These are phyloP conservation scores for Achlya hypogyna DNA, from an alignment of 352 stramenopile species.

Conservation along the genomic window DNA sequence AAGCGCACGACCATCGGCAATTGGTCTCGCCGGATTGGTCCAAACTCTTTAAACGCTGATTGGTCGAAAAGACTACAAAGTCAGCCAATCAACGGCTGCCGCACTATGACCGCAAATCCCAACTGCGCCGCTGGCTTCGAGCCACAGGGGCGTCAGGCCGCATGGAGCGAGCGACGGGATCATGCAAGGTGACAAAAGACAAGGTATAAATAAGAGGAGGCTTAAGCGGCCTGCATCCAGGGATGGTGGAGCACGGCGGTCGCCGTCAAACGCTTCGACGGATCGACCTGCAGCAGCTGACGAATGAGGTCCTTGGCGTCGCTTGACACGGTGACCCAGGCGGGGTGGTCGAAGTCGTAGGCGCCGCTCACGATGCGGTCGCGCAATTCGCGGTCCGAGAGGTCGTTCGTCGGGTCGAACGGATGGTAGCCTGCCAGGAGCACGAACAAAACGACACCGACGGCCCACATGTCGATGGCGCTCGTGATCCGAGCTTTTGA, in stretches of 20 bases:
- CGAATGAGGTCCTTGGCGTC: conserved; percentile 94
- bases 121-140: no score
- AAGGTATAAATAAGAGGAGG: neutral
- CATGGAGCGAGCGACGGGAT: no score
- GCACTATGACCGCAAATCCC: no score
- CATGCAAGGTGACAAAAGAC: no score
- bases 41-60: neutral
- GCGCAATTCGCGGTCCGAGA: conserved; percentile 33
- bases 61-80: neutral
- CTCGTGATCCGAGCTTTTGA: conserved; percentile 21
- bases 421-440: conserved; percentile 41
- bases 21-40: neutral
- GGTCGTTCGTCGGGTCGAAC: conserved; percentile 47
- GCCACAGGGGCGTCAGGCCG: no score
- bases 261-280: conserved; percentile 54
- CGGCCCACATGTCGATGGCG: conserved; percentile 47
- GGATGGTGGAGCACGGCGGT: conserved; percentile 57
- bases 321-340: conserved; percentile 91
- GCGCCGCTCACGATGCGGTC: conserved; percentile 30
- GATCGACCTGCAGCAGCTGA: conserved; percentile 87
- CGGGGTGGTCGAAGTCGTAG: conserved; percentile 27
- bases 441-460: conserved; percentile 49
- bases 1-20: conserved; percentile 11
- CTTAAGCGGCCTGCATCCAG: conserved; percentile 41
- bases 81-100: neutral